Base-by-base conservation (phyloP, 495 filamentous ascomycete species). In the Podospora sp. region DNA sequence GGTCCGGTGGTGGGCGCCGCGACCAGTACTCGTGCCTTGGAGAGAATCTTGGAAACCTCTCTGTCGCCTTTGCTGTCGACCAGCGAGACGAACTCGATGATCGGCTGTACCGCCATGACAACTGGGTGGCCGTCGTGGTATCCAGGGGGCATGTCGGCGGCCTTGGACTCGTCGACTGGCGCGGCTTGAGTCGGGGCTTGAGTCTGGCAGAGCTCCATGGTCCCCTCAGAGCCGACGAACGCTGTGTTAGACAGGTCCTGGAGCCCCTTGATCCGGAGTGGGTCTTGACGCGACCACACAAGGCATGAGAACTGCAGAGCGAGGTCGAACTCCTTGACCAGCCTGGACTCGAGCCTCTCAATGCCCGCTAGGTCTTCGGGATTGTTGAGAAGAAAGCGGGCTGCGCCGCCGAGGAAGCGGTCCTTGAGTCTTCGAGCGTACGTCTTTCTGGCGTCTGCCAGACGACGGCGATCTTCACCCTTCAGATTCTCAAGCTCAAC, bases 301-400 rank as follows among this genome's bases (percentile, higher is more conserved):
- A 59, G 62, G 35, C 71, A 72, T 0, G 71, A 72, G 49, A 72
- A 72, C n/a, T 65, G 59, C 29, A 72, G 53, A 6, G 71, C 60
- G 0, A 46, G 12, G 40, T 72, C 71, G 20, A 72, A 35, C 8
- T 68, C 56, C 0, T 68, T 18, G 0, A 36, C 12, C 5, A 72
- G 27, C 0, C 49, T 18, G 14, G 25, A 21, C 24, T 72, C 71
- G 0, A 72, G 62, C 50, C 59, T 64, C 2, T 70, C 71, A 26
- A 72, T 72, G 5, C 59, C 68, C 0, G 20, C 18, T 0, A 62
- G 14, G 24, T 65, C 40, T 2, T 6, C 63, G n/a, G 61, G 63
- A 25, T 72, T 60, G 0, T 51, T 26, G 1, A 73, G 63, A 0
- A 73, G 24, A 12, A 70, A 73, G 6, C 71, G 58, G 1, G 68